These are phyloP conservation scores for Arthrobotrys conoides DNA, from an alignment of 2,329 filamentous ascomycete species.

Conservation along the genomic window DNA sequence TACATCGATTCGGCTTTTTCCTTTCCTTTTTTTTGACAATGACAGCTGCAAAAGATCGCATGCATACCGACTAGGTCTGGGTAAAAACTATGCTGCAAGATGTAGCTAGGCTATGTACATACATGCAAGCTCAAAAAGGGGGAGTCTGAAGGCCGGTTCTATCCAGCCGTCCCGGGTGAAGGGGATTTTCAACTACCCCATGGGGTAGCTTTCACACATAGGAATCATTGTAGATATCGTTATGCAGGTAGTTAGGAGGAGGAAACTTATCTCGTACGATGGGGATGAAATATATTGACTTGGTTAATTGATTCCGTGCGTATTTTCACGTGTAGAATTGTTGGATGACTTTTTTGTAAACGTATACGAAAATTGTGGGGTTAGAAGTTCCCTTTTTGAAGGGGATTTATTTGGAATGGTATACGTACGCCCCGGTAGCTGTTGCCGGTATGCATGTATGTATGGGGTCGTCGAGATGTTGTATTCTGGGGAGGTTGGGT, in stretches of 20 bases:
- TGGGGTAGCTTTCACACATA: background rate
- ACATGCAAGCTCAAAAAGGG: background rate
- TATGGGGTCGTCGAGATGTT: too few species aligned
- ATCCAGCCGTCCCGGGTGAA: constrained; percentile 15
- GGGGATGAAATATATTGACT: constrained; percentile 10
- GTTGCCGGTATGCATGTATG: too few species aligned
- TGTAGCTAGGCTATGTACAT: too few species aligned
- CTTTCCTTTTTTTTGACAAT: too few species aligned
- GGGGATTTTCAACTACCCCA: background rate
- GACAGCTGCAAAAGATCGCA: background rate
- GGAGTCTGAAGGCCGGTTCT: too few species aligned
- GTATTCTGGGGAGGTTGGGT: too few species aligned
- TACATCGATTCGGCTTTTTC: background rate
- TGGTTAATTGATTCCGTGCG: constrained; percentile 33
- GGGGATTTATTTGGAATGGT: background rate
- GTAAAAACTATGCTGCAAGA: too few species aligned
- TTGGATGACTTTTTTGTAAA: background rate
- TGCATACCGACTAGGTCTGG: too few species aligned
- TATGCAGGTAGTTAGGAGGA: background rate
- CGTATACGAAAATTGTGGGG: too few species aligned
- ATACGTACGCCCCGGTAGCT: background rate
- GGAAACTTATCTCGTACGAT: constrained; percentile 1
- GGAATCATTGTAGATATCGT: background rate
- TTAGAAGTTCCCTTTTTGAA: background rate
- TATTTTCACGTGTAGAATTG: constrained; percentile 29